Conservation (phyloP, 441 rosid genomes). For the Populus hybrid region DNA sequence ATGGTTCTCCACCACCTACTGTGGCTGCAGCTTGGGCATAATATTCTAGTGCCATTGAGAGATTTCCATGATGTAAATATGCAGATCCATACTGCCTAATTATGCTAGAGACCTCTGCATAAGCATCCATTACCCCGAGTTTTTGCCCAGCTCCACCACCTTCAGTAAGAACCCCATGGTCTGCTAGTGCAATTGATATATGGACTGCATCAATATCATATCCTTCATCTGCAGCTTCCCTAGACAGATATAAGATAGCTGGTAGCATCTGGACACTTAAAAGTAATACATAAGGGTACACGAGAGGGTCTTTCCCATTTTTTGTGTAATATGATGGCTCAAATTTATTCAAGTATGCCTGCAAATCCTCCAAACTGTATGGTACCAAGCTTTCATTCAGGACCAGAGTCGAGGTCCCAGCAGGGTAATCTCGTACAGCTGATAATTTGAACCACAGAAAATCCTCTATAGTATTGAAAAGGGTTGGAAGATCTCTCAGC, state of each 20-base stretch:
- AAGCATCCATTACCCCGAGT: slow-evolving; percentile 78
- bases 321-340: slow-evolving; percentile 93
- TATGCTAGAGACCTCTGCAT: slow-evolving; percentile 84
- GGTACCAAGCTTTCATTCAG: slow-evolving; percentile 67
- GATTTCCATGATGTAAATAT: slow-evolving; percentile 67
- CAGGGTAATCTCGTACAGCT: slow-evolving; percentile 58
- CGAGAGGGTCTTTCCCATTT: slow-evolving; percentile 90
- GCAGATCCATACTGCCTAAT: slow-evolving; percentile 88
- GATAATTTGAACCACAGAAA: slow-evolving; percentile 91
- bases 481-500: slow-evolving; percentile 74
- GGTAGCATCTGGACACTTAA: slow-evolving; percentile 82
- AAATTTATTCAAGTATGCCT: slow-evolving; percentile 86
- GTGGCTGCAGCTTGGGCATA: slow-evolving; percentile 96
- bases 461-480: slow-evolving; percentile 88
- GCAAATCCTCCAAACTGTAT: slow-evolving; percentile 87
- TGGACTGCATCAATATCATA: slow-evolving; percentile 80
- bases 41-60: slow-evolving; percentile 77
- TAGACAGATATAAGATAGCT: slow-evolving; percentile 70
- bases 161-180: slow-evolving; percentile 75
- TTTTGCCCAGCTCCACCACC: slow-evolving; percentile 62
- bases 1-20: slow-evolving; percentile 88
- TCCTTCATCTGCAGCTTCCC: slow-evolving; percentile 75
- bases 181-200: slow-evolving; percentile 73
- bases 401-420: slow-evolving; percentile 60
- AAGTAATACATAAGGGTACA: slow-evolving; percentile 83